phyloP scores from a whole-genome alignment of 164 flowering plant genomes.

The grape (Vitis vinifera) region ASM3070453v1 NC_081812.1:270001-270500 shows the following conservation, averaged over 20 bases:
- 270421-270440: constrained; percentile 82
- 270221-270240: constrained; percentile 36
- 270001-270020: constrained; percentile 56
- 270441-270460: constrained; percentile 61
- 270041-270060: constrained; percentile 58
- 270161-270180: constrained; percentile 12
- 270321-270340: constrained; percentile 65
- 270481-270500: constrained; percentile 58
- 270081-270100: constrained; percentile 43
- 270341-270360: constrained; percentile 59
- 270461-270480: constrained; percentile 63
- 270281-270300: constrained; percentile 57
- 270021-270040: constrained; percentile 77
- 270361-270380: constrained; percentile 69
- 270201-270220: neutral
- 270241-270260: constrained; percentile 50
- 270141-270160: constrained; percentile 27
- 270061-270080: constrained; percentile 47
- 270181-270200: neutral
- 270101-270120: constrained; percentile 39
- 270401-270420: constrained; percentile 61
- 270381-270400: constrained; percentile 77
- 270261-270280: constrained; percentile 71
- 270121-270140: constrained; percentile 33
- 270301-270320: constrained; percentile 57